phyloP scores from a whole-genome alignment of 2,329 filamentous ascomycete species.

The Apiospora koreana region DNA sequence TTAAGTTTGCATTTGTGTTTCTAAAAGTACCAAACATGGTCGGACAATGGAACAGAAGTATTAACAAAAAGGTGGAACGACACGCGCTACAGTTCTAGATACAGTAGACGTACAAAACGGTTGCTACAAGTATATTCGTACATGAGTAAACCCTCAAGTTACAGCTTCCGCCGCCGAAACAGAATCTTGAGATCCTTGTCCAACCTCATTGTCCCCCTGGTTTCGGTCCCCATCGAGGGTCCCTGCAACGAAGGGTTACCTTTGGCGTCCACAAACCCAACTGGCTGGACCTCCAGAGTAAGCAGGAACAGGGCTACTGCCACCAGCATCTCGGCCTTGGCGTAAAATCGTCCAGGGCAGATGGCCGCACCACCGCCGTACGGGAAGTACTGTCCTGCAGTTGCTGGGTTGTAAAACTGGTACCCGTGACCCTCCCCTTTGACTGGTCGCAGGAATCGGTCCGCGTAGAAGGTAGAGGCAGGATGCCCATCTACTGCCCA shows the following conservation, averaged over 20 bases:
- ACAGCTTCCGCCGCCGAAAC: background rate
- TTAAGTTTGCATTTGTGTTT: too few relatives aligned
- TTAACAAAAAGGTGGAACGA: too few relatives aligned
- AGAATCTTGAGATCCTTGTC: background rate
- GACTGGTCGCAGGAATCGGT: background rate
- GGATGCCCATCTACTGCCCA: background rate
- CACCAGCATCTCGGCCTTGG: slow-evolving; percentile 35
- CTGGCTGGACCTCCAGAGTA: background rate
- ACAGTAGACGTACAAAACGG: too few relatives aligned
- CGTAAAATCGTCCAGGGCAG: slow-evolving; percentile 38
- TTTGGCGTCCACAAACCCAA: background rate
- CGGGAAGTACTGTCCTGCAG: slow-evolving; percentile 22
- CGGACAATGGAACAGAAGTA: too few relatives aligned
- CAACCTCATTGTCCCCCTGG: background rate
- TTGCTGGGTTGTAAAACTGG: background rate
- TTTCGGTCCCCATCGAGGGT: background rate
- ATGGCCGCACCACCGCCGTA: slow-evolving; percentile 35
- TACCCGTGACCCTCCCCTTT: background rate
- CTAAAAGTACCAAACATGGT: too few relatives aligned
- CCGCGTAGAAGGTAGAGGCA: background rate
- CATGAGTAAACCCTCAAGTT: too few relatives aligned
- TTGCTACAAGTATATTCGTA: too few relatives aligned
- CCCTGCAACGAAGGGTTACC: background rate
- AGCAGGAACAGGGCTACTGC: slow-evolving; percentile 31
- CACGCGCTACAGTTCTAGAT: too few relatives aligned